Base-by-base conservation (phyloP, 179 eudicot species). In the Beta macrorhiza region DNA sequence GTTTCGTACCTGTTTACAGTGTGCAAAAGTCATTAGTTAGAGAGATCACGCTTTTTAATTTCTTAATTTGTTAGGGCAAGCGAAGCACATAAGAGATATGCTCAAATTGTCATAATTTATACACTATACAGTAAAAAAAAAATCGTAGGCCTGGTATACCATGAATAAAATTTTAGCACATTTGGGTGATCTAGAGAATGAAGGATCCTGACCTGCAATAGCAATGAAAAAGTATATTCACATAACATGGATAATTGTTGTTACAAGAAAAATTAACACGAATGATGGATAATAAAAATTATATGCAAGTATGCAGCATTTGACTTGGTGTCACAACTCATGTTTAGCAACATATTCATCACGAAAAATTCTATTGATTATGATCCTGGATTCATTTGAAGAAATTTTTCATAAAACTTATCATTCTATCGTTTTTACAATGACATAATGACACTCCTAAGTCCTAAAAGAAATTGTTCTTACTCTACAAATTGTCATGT, bases 111-210 rank as follows among this genome's bases (percentile, higher is more conserved):
- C 42, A 37, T 37, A 37, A 37, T 37, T 37, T 37, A 37, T 37
- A 37, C 42, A 37, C 42, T 37, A 25, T 25, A 37, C 4, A 37
- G 32, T 29, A 29, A 37, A 37, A 37, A 37, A 29, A 2, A 37
- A 1, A 0, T 37, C 25, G 42, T 37, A 37, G 42, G 42, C 32
- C 3, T 37, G 2, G 42, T 29, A 37, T 88, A 96, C 99, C 99
- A 96, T 75, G 94, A 82, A 81, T 91, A 82, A 78, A 94, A 94
- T 78, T 91, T 96, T 13, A 94, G 91, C 82, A 96, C 89, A 78
- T 96, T 94, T 64, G 92, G 86, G 84, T 96, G 94, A 77, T 96
- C 92, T 71, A 94, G 87, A 77, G 91, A 84, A 82, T 91, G 97
- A 71, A 94, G 97, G 80, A 92, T 87, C 78, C 88, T 88, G 53